phyloP scores from a whole-genome alignment of 139 green algal genomes.

The Mesostigma viride region DNA sequence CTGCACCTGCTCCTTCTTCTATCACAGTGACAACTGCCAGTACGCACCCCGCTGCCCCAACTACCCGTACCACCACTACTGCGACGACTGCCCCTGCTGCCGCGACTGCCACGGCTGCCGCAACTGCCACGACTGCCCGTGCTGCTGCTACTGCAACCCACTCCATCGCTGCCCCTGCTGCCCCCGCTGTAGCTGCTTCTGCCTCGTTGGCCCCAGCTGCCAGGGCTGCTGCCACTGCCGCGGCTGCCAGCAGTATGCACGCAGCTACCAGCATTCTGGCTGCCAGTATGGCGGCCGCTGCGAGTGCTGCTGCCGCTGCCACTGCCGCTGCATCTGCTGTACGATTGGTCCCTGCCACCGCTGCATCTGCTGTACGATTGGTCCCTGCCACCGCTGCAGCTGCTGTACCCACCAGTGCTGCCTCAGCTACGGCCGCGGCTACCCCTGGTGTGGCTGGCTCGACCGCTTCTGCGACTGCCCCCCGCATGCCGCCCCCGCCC shows the following conservation, averaged over 20 bases:
- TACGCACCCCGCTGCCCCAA: too few relatives aligned
- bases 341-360: not conserved
- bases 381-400: not conserved
- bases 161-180: conserved; percentile 1
- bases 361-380: not conserved
- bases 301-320: not conserved
- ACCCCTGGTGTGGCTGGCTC: not conserved
- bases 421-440: not conserved
- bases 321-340: not conserved
- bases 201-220: not conserved
- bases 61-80: too few relatives aligned
- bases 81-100: too few relatives aligned
- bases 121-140: too few relatives aligned
- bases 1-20: too few relatives aligned
- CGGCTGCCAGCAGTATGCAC: not conserved
- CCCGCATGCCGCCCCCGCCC: too few relatives aligned
- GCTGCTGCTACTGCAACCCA: too few relatives aligned
- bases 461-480: not conserved
- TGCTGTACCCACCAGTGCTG: not conserved
- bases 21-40: too few relatives aligned
- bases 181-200: not conserved
- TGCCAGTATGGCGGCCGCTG: not conserved
- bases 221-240: not conserved
- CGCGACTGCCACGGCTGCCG: too few relatives aligned
- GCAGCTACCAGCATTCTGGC: not conserved